A percentile compares a stretch with the other conserved stretches of the same genome.
Conservation (phyloP, 495 filamentous ascomycete genomes). For the Tuber microsphaerosporum region DNA sequence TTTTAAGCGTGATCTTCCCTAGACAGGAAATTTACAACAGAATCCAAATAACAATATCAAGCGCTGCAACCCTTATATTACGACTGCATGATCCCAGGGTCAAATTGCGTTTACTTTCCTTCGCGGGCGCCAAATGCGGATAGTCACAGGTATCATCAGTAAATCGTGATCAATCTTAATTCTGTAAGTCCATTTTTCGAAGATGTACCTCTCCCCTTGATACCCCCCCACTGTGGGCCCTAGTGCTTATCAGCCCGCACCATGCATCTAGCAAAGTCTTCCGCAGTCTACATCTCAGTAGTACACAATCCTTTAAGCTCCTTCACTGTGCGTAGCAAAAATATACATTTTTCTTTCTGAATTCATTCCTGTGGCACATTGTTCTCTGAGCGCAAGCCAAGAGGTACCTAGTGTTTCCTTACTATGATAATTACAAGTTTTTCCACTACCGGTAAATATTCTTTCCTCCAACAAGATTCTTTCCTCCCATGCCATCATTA, state of each 20-base stretch:
- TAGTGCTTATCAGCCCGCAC: neutral
- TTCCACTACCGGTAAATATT: no score
- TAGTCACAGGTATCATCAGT: neutral
- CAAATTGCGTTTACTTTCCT: no score
- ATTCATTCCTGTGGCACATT: neutral
- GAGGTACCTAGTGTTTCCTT: no score
- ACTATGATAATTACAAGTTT: no score
- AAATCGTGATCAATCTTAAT: no score
- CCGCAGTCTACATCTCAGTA: neutral
- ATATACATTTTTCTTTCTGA: neutral
- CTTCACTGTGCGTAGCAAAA: neutral
- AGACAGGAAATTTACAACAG: no score
- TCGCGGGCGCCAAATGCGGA: neutral
- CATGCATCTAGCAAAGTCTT: neutral
- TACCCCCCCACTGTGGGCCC: neutral
- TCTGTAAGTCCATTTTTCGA: neutral
- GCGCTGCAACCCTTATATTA: no score
- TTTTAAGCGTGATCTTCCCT: no score
- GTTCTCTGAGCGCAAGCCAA: no score
- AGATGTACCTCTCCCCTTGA: neutral
- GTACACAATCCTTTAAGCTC: neutral
- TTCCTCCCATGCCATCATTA: neutral
- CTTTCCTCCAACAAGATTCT: no score
- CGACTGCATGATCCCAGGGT: no score
- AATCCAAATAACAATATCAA: no score